Percentiles rank a stretch among this genome's conserved stretches.
phyloP scores from a whole-genome alignment of 257 asterid species.

The Knoxia roxburghii region DNA sequence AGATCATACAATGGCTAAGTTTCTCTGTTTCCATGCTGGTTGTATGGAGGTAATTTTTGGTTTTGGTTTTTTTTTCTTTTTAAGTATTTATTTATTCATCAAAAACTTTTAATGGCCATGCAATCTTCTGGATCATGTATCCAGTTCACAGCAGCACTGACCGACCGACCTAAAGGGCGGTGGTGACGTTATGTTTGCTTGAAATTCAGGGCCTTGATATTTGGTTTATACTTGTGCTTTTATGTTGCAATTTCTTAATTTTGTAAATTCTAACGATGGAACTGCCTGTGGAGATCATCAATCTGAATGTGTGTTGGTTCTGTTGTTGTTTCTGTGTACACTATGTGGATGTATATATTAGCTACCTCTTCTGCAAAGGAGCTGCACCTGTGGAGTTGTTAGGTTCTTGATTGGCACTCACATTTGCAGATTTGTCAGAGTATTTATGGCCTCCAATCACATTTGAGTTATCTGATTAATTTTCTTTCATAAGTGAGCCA shows the following conservation, averaged over 20 bases:
- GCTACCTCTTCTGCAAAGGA: neutral
- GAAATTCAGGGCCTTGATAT: neutral
- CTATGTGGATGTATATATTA: neutral
- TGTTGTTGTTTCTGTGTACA: neutral
- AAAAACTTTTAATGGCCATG: neutral
- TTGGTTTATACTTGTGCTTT: neutral
- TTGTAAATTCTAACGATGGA: neutral
- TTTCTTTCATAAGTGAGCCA: neutral
- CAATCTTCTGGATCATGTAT: slow-evolving; percentile 12
- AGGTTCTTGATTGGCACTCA: neutral
- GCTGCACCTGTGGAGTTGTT: neutral
- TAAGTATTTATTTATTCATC: neutral
- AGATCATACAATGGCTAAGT: slow-evolving; percentile 27
- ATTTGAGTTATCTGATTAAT: neutral
- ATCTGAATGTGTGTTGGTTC: neutral
- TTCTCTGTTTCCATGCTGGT: slow-evolving; percentile 28
- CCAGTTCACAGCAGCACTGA: neutral
- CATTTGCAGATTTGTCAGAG: neutral
- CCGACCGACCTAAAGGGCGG: neutral
- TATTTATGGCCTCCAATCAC: neutral
- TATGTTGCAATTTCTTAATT: neutral
- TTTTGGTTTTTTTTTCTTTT: neutral
- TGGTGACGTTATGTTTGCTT: neutral
- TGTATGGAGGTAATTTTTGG: slow-evolving; percentile 28
- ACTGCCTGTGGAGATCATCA: neutral